phyloP scores from a whole-genome alignment of 2,329 filamentous ascomycete genomes.

The Arthrobotrys sphaeroides region DNA sequence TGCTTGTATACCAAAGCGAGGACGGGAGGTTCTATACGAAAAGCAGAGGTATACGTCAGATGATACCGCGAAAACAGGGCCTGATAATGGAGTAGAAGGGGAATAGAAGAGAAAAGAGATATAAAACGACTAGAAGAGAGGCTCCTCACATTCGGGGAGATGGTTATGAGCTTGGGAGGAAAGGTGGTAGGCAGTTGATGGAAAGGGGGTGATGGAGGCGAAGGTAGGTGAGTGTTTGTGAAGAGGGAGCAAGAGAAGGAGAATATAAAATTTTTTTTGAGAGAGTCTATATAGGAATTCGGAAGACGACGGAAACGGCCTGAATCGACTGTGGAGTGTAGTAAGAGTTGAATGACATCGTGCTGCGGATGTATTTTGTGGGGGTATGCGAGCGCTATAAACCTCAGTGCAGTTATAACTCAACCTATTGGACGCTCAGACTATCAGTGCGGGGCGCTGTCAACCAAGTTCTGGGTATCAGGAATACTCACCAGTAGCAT shows the following conservation, averaged over 20 bases:
- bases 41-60: not conserved
- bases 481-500: not conserved
- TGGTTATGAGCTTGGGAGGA: not conserved
- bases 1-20: not conserved
- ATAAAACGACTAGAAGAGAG: not conserved
- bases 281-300: not conserved
- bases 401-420: too few relatives aligned
- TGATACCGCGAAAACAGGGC: not conserved
- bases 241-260: not conserved
- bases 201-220: not conserved
- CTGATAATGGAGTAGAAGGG: not conserved
- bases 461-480: not conserved
- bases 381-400: not conserved
- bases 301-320: not conserved
- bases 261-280: not conserved
- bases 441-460: not conserved
- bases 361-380: constrained; percentile 12
- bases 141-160: not conserved
- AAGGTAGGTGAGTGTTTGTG: not conserved
- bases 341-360: constrained; percentile 22
- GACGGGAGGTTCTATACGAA: not conserved
- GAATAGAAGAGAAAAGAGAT: not conserved
- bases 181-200: not conserved
- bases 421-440: not conserved
- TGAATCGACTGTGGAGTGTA: not conserved